Conservation (phyloP, 371 early-diverging fungal genomes). For the Parasitella parasitica region DNA sequence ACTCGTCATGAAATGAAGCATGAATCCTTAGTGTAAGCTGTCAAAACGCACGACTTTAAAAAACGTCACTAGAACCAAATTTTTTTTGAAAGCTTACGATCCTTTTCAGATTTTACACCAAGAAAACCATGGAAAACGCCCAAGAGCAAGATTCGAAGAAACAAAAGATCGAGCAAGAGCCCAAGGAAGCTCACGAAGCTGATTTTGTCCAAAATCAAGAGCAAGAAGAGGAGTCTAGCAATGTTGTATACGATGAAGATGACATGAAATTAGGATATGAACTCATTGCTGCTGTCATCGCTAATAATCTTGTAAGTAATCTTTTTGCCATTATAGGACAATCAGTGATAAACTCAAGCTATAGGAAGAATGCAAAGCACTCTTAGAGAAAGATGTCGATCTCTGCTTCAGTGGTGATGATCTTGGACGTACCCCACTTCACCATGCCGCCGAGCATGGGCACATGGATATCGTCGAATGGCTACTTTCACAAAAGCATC, state of each 20-base stretch:
- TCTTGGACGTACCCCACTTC: constrained; percentile 49
- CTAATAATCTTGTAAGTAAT: constrained; percentile 39
- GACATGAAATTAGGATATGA: constrained; percentile 36
- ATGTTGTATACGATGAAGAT: constrained; percentile 30
- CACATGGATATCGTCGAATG: constrained; percentile 56
- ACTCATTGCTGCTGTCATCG: constrained; percentile 37
- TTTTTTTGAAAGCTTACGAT: not conserved
- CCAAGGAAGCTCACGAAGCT: not conserved
- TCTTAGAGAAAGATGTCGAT: constrained; percentile 40
- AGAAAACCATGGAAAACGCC: not conserved
- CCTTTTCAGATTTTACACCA: not conserved
- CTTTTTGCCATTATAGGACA: not conserved
- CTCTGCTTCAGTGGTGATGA: constrained; percentile 44
- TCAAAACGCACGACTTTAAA: constrained; percentile 31
- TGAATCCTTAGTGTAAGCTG: no score
- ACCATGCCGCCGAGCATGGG: constrained; percentile 49
- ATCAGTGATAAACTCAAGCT: not conserved
- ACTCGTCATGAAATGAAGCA: no score
- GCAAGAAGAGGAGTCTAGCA: constrained; percentile 3
- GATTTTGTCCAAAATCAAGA: constrained; percentile 4
- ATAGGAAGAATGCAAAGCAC: constrained; percentile 40
- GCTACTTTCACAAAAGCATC: constrained; percentile 58
- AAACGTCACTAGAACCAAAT: not conserved
- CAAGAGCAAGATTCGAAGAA: constrained; percentile 23
- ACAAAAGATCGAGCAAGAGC: constrained; percentile 16